Base-by-base conservation (phyloP, 768 basidiomycete genomes). In the Podaxis pistillaris region DNA sequence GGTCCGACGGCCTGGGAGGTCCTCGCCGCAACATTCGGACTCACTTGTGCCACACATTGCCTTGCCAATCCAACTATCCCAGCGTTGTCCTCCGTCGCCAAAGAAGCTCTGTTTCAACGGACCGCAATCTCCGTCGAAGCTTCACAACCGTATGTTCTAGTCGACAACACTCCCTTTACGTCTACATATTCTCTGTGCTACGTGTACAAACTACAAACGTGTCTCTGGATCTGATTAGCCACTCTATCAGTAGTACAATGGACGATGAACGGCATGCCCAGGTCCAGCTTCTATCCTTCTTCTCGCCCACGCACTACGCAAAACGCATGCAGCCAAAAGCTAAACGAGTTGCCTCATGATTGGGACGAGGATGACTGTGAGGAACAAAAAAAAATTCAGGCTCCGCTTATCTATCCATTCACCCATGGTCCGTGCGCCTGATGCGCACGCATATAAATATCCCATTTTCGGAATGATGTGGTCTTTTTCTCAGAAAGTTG, bases 221-320 rank as follows among this genome's bases (percentile, higher is more conserved):
- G 83, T 88, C 75, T 73, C 85, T 81, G 77, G 77, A 80, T 76
- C 87, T 88, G 88, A 90, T 90, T 89, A 84, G 80, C 86, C 88
- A 79, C 79, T 70, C 75, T 70, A 79, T 78, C 85, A 74, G 73
- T 83, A 66, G 69, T 66, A 66, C 67, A 64, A 67, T 69, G 63
- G 69, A 69, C 63, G 80, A 81, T 72, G 77, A 80, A 83, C 81
- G 85, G 81, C 86, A 89, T 87, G 88, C 88, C 88, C 87, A 89
- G 87, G 75, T 78, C 77, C 69, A 80, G 83, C 72, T 60, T 67
- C 59, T 49, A 40, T 50, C 28, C 66, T 79, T 68, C 56, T 64
- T 86, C 79, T 87, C 60, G 36, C 28, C 33, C 52, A 37, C 36
- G 12, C 36, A 59, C 33, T 26, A 37, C 22, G 44, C 53, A 44